These are phyloP conservation scores for Raphanus hybrid DNA, from an alignment of 441 rosid species.

Conservation along the genomic window DNA sequence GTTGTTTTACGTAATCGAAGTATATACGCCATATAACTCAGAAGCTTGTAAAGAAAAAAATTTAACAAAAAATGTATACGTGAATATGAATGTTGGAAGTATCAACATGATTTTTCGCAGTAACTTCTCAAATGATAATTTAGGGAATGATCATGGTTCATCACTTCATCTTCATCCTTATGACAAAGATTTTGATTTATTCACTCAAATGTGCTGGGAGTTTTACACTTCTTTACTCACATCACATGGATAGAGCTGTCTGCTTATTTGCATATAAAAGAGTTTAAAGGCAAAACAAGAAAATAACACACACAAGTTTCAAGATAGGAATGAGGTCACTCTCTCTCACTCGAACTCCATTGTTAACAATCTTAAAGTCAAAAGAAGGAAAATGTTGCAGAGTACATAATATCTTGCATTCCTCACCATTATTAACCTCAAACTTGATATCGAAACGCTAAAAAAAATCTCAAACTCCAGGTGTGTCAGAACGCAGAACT, in stretches of 20 bases:
- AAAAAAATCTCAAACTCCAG: conserved; percentile 26
- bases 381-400: neutral
- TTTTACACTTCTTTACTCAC: neutral
- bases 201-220: neutral
- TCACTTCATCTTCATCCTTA: neutral
- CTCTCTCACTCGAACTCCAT: neutral
- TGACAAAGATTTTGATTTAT: neutral
- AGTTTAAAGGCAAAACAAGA: neutral
- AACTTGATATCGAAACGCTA: conserved; percentile 3
- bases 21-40: neutral
- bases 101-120: neutral
- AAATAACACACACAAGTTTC: conserved; percentile 1
- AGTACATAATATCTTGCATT: neutral
- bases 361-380: neutral
- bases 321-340: neutral
- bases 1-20: neutral
- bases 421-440: conserved; percentile 9
- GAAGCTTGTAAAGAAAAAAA: neutral
- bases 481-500: conserved; percentile 40
- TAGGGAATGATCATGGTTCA: neutral
- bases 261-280: neutral
- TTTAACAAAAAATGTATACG: neutral
- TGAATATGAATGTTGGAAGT: neutral
- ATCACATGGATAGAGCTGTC: neutral
- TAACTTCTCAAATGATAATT: neutral